Evolutionary conservation across 148 eudicot species (phyloP), one percentile per base, ranked within the genome.

Genomic region (Vaccinium darrowii): DNA sequence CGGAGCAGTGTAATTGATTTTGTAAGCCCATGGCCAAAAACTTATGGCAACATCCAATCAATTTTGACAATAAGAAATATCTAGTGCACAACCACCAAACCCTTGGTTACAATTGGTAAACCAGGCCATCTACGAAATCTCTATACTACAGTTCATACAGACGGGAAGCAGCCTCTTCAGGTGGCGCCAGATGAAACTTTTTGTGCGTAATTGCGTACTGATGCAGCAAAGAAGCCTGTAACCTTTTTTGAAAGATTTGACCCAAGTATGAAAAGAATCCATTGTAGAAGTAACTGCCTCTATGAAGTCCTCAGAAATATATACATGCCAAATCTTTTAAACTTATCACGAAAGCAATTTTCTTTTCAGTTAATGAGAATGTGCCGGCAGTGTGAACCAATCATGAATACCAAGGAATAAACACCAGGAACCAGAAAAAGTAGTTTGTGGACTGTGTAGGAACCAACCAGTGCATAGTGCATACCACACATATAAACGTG

Each of bases 191-290:
- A 33, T 27, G 16, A 15, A 47, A 12, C 56, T 49, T 12, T 52
- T 51, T 36, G 2, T 33, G 15, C 30, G 71, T 82, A 27, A 67
- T 25, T 11, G 50, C 25, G 50, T 14, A 81, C 15, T 3, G 19
- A 36, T 9, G 56, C 51, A 62, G 47, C 10, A 81, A 62, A 27
- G 56, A 81, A 7, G 53, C 27, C 83, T 8, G 43, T 5, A 69
- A 8, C 13, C 9, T 16, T 47, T 82, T 82, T 65, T 65, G 78
- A 72, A 51, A 83, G 52, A 75, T 73, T 83, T 52, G 65, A 53
- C 84, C 76, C 7, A 3, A 57, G n/a, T 54, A 54, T 43, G 16
- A 36, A 33, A 49, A 54, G 50, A 83, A 10, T 36, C 82, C 30
- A 58, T 21, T 36, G 15, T 10, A 80, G 47, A 43, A 43, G 71